Evolutionary conservation across 805 yeast species (phyloP).

Genomic region (Wickerhamiella hasegawae): DNA sequence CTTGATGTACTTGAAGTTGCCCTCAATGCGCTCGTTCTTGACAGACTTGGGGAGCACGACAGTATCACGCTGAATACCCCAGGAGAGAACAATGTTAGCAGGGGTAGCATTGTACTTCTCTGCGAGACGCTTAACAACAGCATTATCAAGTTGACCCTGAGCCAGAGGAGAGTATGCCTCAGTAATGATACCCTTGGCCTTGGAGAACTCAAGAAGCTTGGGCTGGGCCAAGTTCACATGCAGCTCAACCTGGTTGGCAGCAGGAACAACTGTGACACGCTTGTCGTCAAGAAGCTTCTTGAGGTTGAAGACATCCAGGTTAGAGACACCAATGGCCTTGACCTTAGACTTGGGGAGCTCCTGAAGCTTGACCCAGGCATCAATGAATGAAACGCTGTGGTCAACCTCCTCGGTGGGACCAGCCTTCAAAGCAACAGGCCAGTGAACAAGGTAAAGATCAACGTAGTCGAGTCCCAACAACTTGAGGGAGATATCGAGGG

Average conservation of each 20-base stretch:
- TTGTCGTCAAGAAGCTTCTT: slow-evolving; percentile 28
- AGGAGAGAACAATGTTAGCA: slow-evolving; percentile 45
- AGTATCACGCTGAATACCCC: slow-evolving; percentile 46
- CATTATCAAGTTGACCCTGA: slow-evolving; percentile 30
- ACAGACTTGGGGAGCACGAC: slow-evolving; percentile 55
- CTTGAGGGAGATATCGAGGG: slow-evolving; percentile 34
- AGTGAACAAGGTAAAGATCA: slow-evolving; percentile 51
- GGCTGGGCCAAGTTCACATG: slow-evolving; percentile 59
- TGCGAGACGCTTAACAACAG: slow-evolving; percentile 39
- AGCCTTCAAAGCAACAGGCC: slow-evolving; percentile 25
- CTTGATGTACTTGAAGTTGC: slow-evolving; percentile 26
- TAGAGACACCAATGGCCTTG: slow-evolving; percentile 59
- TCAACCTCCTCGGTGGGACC: slow-evolving; percentile 27
- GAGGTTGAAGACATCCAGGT: slow-evolving; percentile 38
- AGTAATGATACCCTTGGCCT: slow-evolving; percentile 34
- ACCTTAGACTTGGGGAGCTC: slow-evolving; percentile 33
- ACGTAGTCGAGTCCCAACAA: slow-evolving; percentile 43
- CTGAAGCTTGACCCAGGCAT: slow-evolving; percentile 45
- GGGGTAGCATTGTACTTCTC: slow-evolving; percentile 35
- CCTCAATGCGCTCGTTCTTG: slow-evolving; percentile 44
- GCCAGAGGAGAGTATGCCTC: slow-evolving; percentile 76
- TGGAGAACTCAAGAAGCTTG: slow-evolving; percentile 38
- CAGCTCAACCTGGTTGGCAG: slow-evolving; percentile 57
- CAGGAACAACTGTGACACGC: slow-evolving; percentile 43
- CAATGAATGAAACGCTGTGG: slow-evolving; percentile 27